Evolutionary conservation across 2,329 filamentous ascomycete genomes (phyloP).

Genomic region (Annulohypoxylon truncatum): DNA sequence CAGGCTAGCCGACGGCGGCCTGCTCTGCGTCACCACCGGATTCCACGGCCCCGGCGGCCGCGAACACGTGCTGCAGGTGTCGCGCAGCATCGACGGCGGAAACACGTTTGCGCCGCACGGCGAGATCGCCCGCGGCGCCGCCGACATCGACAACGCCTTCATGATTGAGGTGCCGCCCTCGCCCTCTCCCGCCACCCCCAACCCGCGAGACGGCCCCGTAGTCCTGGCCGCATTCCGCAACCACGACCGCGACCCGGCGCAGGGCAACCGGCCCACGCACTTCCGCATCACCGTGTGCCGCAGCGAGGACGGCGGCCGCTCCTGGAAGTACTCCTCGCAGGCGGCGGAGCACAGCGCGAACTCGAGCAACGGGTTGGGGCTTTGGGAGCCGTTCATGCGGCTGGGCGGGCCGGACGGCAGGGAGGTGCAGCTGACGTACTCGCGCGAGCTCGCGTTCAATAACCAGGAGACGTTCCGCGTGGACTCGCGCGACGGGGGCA

Average conservation of each 20-base stretch:
- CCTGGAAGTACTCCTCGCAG: constrained; percentile 58
- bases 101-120: constrained; percentile 54
- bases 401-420: constrained; percentile 46
- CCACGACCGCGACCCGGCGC: constrained; percentile 54
- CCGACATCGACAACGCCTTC: constrained; percentile 61
- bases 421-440: constrained; percentile 59
- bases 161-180: constrained; percentile 56
- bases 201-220: constrained; percentile 24
- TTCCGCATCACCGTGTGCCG: constrained; percentile 64
- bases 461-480: constrained; percentile 64
- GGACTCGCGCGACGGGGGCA: constrained; percentile 56
- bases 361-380: constrained; percentile 56
- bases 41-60: constrained; percentile 48
- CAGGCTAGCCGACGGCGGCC: constrained; percentile 56
- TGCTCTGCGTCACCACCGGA: constrained; percentile 60
- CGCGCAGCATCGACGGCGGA: constrained; percentile 58
- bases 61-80: constrained; percentile 56
- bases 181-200: constrained; percentile 7
- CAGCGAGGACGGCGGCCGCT: constrained; percentile 56
- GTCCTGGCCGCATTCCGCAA: constrained; percentile 63
- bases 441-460: constrained; percentile 57
- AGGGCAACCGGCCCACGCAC: constrained; percentile 49
- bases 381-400: constrained; percentile 65
- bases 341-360: constrained; percentile 57
- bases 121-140: constrained; percentile 56